Base-by-base conservation (phyloP, 805 yeast genomes). In the Lachancea meyersii region DNA sequence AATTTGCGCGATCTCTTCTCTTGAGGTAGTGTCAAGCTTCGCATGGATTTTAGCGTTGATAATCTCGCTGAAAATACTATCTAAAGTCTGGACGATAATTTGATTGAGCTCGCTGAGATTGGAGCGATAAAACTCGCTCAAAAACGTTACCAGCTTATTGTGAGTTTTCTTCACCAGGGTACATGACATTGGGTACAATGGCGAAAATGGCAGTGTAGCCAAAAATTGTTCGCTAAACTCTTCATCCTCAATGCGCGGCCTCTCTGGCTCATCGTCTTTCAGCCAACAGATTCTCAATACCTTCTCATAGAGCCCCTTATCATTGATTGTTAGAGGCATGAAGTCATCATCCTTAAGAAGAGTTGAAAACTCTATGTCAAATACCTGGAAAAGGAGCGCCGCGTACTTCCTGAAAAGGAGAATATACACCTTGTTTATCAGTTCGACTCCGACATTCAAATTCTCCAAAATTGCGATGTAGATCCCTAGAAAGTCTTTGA, bases 1-100 rank as follows among this genome's bases (percentile, higher is more conserved):
- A 51, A 86, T 86, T 67, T 93, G 97, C 0, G 96, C 82, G 21
- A 87, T 75, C 51, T 87, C 89, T 62, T 91, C 97, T 57, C 95
- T 85, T 48, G 88, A 84, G 10, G 82, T 76, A 2, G 88, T 73
- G 50, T 77, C 74, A 38, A 83, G 72, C 47, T 79, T 78, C 11
- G 73, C 71, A 44, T 76, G 72, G 37, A 85, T 76, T 46, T 80
- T 77, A 31, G 70, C 70, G 51, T 86, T 75, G 1, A 91, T 83
- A 1, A 85, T 76, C 34, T 76, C 73, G 16, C 76, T 73, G 48
- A 89, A 69, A n/a, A 87, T 75, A 18, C 67, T 59, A 55, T 93
- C 97, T 41, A 88, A 71, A 1, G 81, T 69, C 8, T 68, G 70
- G 11, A 76, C 73, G 38, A 84, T 68, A 17, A 81, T 71, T 28